Evolutionary conservation across 768 basidiomycete genomes (phyloP).

Genomic region (Boletus reticulatus): DNA sequence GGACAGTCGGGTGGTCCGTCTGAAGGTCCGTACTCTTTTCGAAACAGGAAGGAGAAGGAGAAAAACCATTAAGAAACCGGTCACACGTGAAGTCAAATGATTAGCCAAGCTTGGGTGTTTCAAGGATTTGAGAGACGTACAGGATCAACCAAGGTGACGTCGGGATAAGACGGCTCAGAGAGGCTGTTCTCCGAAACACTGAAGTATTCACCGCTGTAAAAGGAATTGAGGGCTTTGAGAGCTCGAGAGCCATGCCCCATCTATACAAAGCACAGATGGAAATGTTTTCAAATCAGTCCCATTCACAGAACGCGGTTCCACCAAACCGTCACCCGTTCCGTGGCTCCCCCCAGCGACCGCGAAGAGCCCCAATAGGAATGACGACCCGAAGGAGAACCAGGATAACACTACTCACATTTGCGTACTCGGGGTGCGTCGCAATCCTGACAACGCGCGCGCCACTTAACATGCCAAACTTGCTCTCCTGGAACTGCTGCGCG

Average conservation of each 20-base stretch:
- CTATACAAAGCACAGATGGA: constrained; percentile 35
- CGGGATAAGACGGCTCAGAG: constrained; percentile 56
- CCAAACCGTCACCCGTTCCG: background rate
- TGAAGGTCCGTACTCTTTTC: constrained; percentile 53
- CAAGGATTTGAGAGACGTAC: constrained; percentile 28
- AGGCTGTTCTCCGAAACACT: constrained; percentile 67
- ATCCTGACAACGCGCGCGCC: constrained; percentile 91
- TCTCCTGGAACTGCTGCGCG: constrained; percentile 94
- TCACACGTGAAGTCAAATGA: background rate
- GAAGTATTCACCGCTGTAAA: constrained; percentile 92
- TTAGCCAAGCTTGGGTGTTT: background rate
- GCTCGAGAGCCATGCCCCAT: constrained; percentile 98
- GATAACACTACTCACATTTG: constrained; percentile 55
- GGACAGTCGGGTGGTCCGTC: constrained; percentile 75
- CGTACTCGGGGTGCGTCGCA: constrained; percentile 94
- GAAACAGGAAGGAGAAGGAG: background rate
- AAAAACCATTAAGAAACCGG: background rate
- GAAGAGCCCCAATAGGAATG: no score
- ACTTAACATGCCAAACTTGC: constrained; percentile 85
- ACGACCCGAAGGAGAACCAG: background rate
- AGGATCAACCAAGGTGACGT: constrained; percentile 48
- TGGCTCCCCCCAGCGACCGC: background rate
- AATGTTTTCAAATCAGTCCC: background rate
- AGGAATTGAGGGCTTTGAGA: constrained; percentile 80
- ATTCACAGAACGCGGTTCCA: background rate